A percentile compares a stretch with the other conserved stretches of the same genome.
Conservation (phyloP, 176 grass and related monocot genomes). For the Avena insularis region DNA sequence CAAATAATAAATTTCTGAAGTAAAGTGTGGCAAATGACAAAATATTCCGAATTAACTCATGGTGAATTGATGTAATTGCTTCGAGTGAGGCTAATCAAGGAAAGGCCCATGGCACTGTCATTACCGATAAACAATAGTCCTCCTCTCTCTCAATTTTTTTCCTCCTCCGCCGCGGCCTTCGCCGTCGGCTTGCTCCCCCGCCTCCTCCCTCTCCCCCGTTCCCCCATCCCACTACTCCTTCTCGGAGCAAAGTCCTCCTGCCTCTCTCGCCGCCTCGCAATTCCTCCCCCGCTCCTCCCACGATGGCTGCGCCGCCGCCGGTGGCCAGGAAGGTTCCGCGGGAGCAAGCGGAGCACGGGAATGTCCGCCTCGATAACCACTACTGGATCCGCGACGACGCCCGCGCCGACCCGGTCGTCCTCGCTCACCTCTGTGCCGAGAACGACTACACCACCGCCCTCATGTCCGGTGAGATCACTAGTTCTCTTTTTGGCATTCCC, state of each 20-base stretch:
- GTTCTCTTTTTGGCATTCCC: neutral
- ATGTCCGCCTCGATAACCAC: slow-evolving; percentile 79
- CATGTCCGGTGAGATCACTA: slow-evolving; percentile 56
- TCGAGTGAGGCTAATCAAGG: too few species aligned
- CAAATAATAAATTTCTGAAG: too few species aligned
- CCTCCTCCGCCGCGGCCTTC: neutral
- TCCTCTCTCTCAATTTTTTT: neutral
- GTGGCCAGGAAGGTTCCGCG: slow-evolving; percentile 70
- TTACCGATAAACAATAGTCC: too few species aligned
- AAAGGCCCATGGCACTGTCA: too few species aligned
- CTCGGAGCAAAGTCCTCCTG: neutral
- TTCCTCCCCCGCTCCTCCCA: neutral
- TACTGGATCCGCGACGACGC: slow-evolving; percentile 51
- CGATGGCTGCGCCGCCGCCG: slow-evolving; percentile 44
- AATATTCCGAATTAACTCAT: too few species aligned
- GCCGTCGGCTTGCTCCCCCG: neutral
- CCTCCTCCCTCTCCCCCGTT: too few species aligned
- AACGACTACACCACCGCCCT: slow-evolving; percentile 67
- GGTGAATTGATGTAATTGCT: too few species aligned
- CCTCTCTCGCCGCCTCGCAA: too few species aligned
- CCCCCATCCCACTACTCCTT: neutral
- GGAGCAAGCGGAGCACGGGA: slow-evolving; percentile 63
- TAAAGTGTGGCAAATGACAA: too few species aligned
- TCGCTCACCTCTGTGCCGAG: slow-evolving; percentile 75
- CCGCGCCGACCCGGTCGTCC: slow-evolving; percentile 60